Percentiles rank a stretch among this genome's conserved stretches.
Conservation (phyloP, 2,329 filamentous ascomycete species). For the Fusarium mexicanum region DNA sequence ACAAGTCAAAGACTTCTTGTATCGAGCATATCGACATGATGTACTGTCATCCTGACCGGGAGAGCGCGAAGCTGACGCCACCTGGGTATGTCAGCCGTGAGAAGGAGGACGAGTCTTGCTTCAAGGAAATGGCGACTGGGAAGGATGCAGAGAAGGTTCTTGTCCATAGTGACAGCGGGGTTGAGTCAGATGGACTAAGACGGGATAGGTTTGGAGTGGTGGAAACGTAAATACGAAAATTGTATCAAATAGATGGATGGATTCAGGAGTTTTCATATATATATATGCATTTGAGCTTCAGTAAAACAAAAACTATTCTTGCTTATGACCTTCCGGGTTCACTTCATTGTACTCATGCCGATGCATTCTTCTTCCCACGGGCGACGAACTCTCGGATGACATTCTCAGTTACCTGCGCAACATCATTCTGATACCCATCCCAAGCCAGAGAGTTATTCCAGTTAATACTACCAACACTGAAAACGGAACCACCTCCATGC, state of each 20-base stretch:
- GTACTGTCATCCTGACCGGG: conserved; percentile 75
- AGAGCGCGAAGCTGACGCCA: conserved; percentile 63
- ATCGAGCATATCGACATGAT: conserved; percentile 77
- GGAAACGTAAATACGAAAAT: rapidly evolving
- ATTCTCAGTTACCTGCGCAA: neutral
- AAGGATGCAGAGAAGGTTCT: conserved; percentile 28
- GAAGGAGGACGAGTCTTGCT: conserved; percentile 47
- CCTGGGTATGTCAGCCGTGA: conserved; percentile 54
- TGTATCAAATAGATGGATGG: neutral
- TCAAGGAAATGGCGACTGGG: conserved; percentile 30
- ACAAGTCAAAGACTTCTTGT: conserved; percentile 70
- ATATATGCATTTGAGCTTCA: neutral
- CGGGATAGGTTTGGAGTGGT: rapidly evolving
- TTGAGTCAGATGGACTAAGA: neutral
- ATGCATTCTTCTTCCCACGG: neutral
- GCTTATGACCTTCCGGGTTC: rapidly evolving
- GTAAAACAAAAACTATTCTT: rapidly evolving
- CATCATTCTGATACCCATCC: neutral
- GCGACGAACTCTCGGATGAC: neutral
- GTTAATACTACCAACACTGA: neutral
- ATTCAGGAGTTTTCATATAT: neutral
- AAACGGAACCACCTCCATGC: neutral
- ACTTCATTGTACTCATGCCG: neutral
- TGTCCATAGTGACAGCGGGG: conserved; percentile 13
- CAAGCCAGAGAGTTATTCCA: neutral